Evolutionary conservation across 768 basidiomycete species (phyloP).

Genomic region (Lanmaoa pseudosensibilis): DNA sequence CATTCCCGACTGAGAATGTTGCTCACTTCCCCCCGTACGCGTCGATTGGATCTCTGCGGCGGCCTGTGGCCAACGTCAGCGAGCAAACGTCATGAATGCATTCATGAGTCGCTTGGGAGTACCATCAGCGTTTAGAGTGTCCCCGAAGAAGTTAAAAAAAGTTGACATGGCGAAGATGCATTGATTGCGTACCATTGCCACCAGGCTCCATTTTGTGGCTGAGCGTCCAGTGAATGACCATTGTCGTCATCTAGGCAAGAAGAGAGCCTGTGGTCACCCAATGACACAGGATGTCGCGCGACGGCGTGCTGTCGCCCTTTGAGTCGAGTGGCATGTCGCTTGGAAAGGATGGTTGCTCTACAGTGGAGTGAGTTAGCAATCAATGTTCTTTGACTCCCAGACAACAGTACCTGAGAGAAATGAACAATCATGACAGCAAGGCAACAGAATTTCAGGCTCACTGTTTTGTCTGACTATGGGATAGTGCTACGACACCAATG

Average conservation of each 20-base stretch:
- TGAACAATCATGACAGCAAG: not conserved
- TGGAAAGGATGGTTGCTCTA: no score
- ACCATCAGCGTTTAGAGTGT: conserved; percentile 83
- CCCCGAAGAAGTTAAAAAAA: conserved; percentile 47
- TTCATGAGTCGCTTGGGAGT: conserved; percentile 92
- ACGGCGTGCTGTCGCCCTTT: conserved; percentile 24
- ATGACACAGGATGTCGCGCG: conserved; percentile 28
- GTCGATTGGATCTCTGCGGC: conserved; percentile 84
- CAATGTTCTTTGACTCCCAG: not conserved
- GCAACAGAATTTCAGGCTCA: not conserved
- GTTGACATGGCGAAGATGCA: conserved; percentile 9
- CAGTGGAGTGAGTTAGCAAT: no score
- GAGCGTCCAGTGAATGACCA: conserved; percentile 31
- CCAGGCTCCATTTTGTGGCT: conserved; percentile 43
- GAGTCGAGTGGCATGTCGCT: not conserved
- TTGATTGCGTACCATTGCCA: conserved; percentile 42
- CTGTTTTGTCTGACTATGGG: not conserved
- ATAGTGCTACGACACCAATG: not conserved
- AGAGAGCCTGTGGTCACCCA: conserved; percentile 49
- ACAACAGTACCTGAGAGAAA: not conserved
- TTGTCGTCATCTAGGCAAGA: conserved; percentile 58
- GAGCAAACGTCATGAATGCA: conserved; percentile 91
- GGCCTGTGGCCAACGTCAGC: conserved; percentile 78
- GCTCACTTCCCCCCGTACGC: conserved; percentile 87
- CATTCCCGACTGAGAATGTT: conserved; percentile 87